phyloP scores from a whole-genome alignment of 208 protist species.

The Leishmania lainsoni region DNA sequence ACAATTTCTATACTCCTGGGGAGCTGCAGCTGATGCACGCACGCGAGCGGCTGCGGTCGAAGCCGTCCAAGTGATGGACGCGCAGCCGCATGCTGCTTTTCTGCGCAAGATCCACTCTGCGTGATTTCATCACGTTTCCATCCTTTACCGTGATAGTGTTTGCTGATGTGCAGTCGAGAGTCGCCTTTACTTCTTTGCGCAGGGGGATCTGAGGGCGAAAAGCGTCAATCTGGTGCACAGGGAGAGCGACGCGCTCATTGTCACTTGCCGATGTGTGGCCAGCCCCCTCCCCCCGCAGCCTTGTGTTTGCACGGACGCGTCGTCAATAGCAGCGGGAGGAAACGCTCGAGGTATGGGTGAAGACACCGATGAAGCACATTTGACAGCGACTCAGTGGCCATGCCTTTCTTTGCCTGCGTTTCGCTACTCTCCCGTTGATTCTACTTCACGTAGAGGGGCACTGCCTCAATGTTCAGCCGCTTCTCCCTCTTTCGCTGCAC shows the following conservation, averaged over 20 bases:
- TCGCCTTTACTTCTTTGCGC: background rate
- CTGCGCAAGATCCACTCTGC: background rate
- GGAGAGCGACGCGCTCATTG: background rate
- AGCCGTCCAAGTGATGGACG: slow-evolving; percentile 1
- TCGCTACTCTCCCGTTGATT: no score
- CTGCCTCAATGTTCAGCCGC: no score
- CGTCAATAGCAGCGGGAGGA: no score
- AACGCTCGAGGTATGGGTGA: no score
- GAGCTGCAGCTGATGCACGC: slow-evolving; percentile 69
- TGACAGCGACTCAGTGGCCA: no score
- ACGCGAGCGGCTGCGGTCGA: slow-evolving; percentile 51
- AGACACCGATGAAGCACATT: no score
- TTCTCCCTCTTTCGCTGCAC: no score
- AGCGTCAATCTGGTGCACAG: background rate
- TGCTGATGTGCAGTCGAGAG: background rate
- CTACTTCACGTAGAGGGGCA: no score
- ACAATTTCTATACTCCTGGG: slow-evolving; percentile 55
- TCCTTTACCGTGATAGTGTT: background rate
- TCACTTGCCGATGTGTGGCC: background rate
- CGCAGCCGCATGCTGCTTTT: background rate
- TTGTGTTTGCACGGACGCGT: no score
- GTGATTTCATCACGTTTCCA: background rate
- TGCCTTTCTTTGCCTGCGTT: no score
- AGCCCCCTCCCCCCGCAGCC: no score
- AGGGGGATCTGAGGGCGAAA: background rate